Evolutionary conservation across 371 early-diverging fungal genomes (phyloP).

Genomic region (Entomophthora muscae): DNA sequence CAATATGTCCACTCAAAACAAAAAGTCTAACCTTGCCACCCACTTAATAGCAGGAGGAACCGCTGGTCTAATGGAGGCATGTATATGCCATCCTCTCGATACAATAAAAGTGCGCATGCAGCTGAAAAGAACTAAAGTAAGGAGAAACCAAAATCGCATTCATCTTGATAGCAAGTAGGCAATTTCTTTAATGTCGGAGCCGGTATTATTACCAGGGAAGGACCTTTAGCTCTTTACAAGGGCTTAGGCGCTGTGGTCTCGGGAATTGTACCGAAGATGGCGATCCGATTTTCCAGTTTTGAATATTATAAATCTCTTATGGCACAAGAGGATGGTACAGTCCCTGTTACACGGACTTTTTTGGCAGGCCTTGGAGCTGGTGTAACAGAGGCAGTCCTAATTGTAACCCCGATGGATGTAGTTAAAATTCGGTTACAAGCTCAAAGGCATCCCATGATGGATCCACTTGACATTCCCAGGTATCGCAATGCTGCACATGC

Average conservation of each 20-base stretch:
- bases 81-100: slow-evolving; percentile 91
- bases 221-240: slow-evolving; percentile 83
- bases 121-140: slow-evolving; percentile 24
- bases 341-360: slow-evolving; percentile 55
- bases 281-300: slow-evolving; percentile 91
- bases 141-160: no score
- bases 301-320: slow-evolving; percentile 79
- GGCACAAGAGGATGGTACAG: slow-evolving; percentile 48
- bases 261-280: slow-evolving; percentile 98
- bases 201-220: slow-evolving; percentile 74
- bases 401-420: slow-evolving; percentile 97
- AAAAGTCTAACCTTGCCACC: slow-evolving; percentile 25
- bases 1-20: no score
- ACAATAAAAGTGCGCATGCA: slow-evolving; percentile 95
- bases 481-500: slow-evolving; percentile 91
- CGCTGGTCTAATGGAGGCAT: slow-evolving; percentile 87
- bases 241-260: slow-evolving; percentile 94
- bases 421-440: slow-evolving; percentile 95
- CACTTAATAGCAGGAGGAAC: slow-evolving; percentile 79
- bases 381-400: slow-evolving; percentile 84
- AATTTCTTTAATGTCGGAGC: slow-evolving; percentile 70
- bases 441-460: slow-evolving; percentile 86
- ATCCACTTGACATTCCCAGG: slow-evolving; percentile 91
- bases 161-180: slow-evolving; percentile 19
- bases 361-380: slow-evolving; percentile 91